phyloP scores from a whole-genome alignment of 2,329 filamentous ascomycete genomes.

The Aspergillus luchuensis region DNA sequence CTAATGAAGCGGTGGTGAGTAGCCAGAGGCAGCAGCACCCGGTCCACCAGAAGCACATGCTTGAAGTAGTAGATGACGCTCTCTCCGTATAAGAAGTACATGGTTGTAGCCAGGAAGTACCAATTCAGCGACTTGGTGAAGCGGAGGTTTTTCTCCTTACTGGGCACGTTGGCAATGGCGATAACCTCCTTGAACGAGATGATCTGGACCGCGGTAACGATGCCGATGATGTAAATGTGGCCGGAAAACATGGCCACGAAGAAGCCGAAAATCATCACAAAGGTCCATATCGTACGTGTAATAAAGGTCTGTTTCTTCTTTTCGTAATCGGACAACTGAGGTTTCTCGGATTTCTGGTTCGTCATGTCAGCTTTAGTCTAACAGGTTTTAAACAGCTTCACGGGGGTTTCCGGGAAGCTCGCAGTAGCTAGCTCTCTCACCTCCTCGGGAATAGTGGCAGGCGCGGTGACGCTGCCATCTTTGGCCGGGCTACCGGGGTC shows the following conservation, averaged over 20 bases:
- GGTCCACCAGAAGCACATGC: constrained; percentile 94
- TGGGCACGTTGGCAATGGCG: constrained; percentile 92
- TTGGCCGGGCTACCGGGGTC: constrained; percentile 54
- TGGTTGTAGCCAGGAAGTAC: constrained; percentile 98
- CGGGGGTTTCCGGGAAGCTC: neutral
- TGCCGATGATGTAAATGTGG: constrained; percentile 93
- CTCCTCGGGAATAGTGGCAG: constrained; percentile 39
- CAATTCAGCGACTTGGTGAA: constrained; percentile 97
- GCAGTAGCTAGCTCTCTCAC: constrained; percentile 24
- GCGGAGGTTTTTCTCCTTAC: constrained; percentile 81
- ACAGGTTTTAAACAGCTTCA: neutral
- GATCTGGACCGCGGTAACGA: constrained; percentile 92
- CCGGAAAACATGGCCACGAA: constrained; percentile 91
- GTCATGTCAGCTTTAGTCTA: constrained; percentile 12
- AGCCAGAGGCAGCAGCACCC: constrained; percentile 85
- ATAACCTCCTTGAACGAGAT: constrained; percentile 99
- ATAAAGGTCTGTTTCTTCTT: constrained; percentile 99
- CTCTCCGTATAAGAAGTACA: constrained; percentile 99
- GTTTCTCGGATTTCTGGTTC: constrained; percentile 39
- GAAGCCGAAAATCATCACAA: constrained; percentile 95
- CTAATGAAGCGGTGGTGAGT: constrained; percentile 99
- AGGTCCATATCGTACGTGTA: constrained; percentile 93
- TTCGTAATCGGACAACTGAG: constrained; percentile 73
- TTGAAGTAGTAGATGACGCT: constrained; percentile 99
- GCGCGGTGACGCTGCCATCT: constrained; percentile 41